A percentile compares a stretch with the other conserved stretches of the same genome.
Evolutionary conservation across 2,329 filamentous ascomycete species (phyloP).

Genomic region (Nemania diffusa): DNA sequence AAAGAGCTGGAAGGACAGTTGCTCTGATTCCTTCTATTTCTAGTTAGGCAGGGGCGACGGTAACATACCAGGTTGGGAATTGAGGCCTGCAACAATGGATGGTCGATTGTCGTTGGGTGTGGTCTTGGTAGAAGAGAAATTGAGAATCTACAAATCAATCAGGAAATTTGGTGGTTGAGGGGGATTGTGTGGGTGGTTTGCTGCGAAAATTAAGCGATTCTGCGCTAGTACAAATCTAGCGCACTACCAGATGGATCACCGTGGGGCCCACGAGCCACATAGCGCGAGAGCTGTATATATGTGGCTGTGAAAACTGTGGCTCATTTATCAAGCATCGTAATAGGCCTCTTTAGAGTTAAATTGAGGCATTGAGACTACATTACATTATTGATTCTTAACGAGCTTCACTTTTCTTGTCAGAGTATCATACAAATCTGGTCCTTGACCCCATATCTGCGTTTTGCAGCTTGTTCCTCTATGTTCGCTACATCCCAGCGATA

Average conservation of each 20-base stretch:
- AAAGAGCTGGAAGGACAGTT: neutral
- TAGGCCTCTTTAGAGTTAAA: too few relatives aligned
- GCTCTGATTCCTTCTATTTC: neutral
- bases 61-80: slow-evolving; percentile 51
- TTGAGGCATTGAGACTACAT: too few relatives aligned
- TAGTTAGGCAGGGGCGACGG: neutral
- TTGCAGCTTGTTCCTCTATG: too few relatives aligned
- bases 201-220: slow-evolving; percentile 47
- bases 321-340: too few relatives aligned
- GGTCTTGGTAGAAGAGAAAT: slow-evolving; percentile 43
- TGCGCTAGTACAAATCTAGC: slow-evolving; percentile 33
- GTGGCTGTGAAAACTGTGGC: slow-evolving; percentile 15
- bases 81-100: slow-evolving; percentile 51
- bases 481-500: neutral
- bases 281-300: neutral
- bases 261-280: slow-evolving; percentile 15
- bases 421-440: neutral
- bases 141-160: slow-evolving; percentile 43
- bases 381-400: too few relatives aligned
- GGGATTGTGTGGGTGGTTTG: slow-evolving; percentile 44
- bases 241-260: slow-evolving; percentile 1
- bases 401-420: neutral
- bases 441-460: neutral
- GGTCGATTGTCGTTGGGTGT: slow-evolving; percentile 48
- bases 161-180: slow-evolving; percentile 43